A percentile compares a stretch with the other conserved stretches of the same genome.
These are phyloP conservation scores for Penicillium corylophilum DNA, from an alignment of 2,329 filamentous ascomycete genomes.

Conservation along the genomic window DNA sequence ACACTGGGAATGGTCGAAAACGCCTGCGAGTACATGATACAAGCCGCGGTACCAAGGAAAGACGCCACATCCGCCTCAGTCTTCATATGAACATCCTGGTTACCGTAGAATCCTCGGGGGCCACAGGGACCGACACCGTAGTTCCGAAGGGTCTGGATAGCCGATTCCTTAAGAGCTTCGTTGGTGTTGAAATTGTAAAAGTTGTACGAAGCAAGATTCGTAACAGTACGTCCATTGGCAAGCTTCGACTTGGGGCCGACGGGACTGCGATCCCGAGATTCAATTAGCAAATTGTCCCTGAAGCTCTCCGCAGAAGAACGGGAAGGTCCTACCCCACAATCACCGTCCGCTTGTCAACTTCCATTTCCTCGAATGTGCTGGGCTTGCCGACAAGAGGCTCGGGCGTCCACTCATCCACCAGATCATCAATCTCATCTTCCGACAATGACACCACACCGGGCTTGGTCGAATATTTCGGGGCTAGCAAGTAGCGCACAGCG, in stretches of 20 bases:
- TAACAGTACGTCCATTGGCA: slow-evolving; percentile 82
- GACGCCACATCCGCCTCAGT: slow-evolving; percentile 90
- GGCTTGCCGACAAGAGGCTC: slow-evolving; percentile 80
- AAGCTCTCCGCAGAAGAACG: background rate
- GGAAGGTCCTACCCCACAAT: slow-evolving; percentile 70
- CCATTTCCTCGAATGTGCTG: slow-evolving; percentile 72
- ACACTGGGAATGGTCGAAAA: slow-evolving; percentile 97
- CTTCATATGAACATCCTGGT: slow-evolving; percentile 97
- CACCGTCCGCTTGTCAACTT: slow-evolving; percentile 80
- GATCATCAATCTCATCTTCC: slow-evolving; percentile 95
- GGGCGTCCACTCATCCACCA: slow-evolving; percentile 94
- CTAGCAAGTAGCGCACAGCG: slow-evolving; percentile 87
- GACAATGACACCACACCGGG: slow-evolving; percentile 85
- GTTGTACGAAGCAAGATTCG: slow-evolving; percentile 92
- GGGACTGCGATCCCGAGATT: slow-evolving; percentile 56
- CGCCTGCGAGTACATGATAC: slow-evolving; percentile 93
- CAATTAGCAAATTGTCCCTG: slow-evolving; percentile 9
- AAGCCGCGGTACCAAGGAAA: slow-evolving; percentile 81
- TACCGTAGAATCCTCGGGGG: slow-evolving; percentile 96
- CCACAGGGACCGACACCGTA: slow-evolving; percentile 97
- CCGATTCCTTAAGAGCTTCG: slow-evolving; percentile 90
- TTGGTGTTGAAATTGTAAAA: slow-evolving; percentile 97
- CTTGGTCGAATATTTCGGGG: slow-evolving; percentile 90
- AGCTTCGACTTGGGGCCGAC: slow-evolving; percentile 90
- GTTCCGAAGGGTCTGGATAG: slow-evolving; percentile 86